phyloP scores from a whole-genome alignment of 2,329 filamentous ascomycete genomes.

The Exophiala aquamarina region DNA sequence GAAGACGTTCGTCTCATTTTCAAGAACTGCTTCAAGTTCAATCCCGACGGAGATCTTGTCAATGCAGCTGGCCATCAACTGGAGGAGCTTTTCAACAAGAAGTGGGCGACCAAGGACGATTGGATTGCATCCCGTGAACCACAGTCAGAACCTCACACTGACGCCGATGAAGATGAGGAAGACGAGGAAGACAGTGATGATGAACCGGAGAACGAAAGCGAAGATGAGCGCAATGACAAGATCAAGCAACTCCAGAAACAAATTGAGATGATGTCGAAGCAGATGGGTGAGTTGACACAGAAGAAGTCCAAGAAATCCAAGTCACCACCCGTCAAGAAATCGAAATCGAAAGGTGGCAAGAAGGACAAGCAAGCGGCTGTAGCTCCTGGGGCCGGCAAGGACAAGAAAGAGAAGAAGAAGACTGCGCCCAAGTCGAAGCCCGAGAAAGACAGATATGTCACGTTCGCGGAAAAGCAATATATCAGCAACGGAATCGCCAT shows the following conservation, averaged over 20 bases:
- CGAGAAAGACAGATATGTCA: constrained; percentile 65
- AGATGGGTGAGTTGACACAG: constrained; percentile 55
- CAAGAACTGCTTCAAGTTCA: constrained; percentile 90
- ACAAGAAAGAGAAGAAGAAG: constrained; percentile 52
- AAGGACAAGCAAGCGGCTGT: constrained; percentile 45
- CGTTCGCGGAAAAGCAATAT: constrained; percentile 80
- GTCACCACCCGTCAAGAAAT: constrained; percentile 49
- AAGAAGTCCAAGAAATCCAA: constrained; percentile 59
- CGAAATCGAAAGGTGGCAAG: constrained; percentile 42
- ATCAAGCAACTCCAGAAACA: constrained; percentile 67
- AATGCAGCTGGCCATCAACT: constrained; percentile 70
- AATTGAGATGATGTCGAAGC: constrained; percentile 71
- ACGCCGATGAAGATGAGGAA: constrained; percentile 66
- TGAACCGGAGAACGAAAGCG: constrained; percentile 57
- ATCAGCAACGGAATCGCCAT: constrained; percentile 84
- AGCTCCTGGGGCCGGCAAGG: constrained; percentile 23
- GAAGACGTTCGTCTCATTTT: constrained; percentile 80
- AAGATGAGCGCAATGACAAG: constrained; percentile 61
- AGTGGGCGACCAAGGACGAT: constrained; percentile 75
- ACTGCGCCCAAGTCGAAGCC: constrained; percentile 39
- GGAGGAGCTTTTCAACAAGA: constrained; percentile 70
- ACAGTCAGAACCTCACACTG: constrained; percentile 63
- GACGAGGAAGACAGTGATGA: constrained; percentile 72
- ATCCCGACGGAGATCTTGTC: constrained; percentile 74
- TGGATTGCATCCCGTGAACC: constrained; percentile 78